Evolutionary conservation across 2,329 filamentous ascomycete genomes (phyloP), one percentile per base, ranked within the genome.

Genomic region (Aspergillus thermomutatus): DNA sequence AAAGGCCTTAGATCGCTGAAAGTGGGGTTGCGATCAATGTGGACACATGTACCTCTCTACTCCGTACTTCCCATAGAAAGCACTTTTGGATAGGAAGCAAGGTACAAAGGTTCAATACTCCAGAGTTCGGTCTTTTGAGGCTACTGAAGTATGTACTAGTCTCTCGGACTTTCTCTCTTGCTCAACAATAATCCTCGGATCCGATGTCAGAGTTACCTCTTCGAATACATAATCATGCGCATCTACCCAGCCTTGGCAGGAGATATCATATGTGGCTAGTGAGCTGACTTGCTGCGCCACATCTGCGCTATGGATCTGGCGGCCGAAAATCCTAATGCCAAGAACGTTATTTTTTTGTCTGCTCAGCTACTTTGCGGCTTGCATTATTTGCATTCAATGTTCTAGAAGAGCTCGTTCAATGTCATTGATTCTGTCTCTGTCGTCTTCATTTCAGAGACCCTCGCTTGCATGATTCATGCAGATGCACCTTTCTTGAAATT

Each of bases 191-290:
- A 46, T 6, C 7, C 17, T 9, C 3, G 21, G n/a, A 6, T 43
- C n/a, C 31, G 11, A 34, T 34, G 11, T 17, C 31, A 34, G 4
- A 40, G 34, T 14, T 23, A 21, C 43, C 43, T 23, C 2, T 11
- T 6, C 5, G 10, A 11, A 10, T 14, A 46, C 21, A 21, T 41
- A 17, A 14, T 48, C 26, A 57, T 54, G 47, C 11, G 11, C 31
- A 34, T 34, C 40, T 41, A 11, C 26, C 28, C 27, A 28, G 46
- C 37, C 53, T 56, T 56, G 54, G 50, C 57, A 52, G 26, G 28
- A 50, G 45, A 55, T 60, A 50, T 55, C 58, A 57, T 23, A 45
- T 54, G 58, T 60, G 58, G 58, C 58, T 58, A 26, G 48, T 50
- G 49, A 14, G 19, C 26, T 43, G 34, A 34, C n/a, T 21, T 34